A percentile compares a stretch with the other conserved stretches of the same genome.
Conservation (phyloP, 2,329 filamentous ascomycete genomes). For the Arthroderma sp. region DNA sequence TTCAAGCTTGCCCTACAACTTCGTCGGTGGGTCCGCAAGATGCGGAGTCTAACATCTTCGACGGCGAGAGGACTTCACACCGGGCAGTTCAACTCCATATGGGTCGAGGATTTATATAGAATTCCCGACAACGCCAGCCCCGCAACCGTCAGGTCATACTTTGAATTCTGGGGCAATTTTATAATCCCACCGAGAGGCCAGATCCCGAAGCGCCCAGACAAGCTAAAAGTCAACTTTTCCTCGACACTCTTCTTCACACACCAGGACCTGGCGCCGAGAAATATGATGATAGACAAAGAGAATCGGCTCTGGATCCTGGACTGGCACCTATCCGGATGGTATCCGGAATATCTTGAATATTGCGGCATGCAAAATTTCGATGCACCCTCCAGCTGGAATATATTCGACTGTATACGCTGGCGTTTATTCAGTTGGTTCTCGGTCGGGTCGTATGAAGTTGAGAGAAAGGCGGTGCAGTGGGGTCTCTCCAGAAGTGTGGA, state of each 20-base stretch:
- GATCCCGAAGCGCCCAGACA: not conserved
- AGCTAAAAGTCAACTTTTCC: conserved; percentile 10
- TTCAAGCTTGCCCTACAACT: conserved; percentile 14
- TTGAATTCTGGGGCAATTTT: conserved; percentile 14
- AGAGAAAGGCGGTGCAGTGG: too few relatives aligned
- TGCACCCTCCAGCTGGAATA: conserved; percentile 4
- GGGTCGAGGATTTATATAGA: conserved; percentile 14
- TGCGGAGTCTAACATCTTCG: conserved; percentile 12
- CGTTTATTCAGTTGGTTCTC: conserved; percentile 8
- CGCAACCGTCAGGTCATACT: conserved; percentile 10
- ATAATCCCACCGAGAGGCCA: conserved; percentile 3
- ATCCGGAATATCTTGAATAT: conserved; percentile 10
- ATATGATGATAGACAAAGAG: conserved; percentile 17
- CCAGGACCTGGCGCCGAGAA: conserved; percentile 21
- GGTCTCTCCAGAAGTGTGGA: too few relatives aligned
- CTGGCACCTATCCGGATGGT: conserved; percentile 9
- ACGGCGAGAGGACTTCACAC: conserved; percentile 12
- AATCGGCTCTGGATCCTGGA: conserved; percentile 8
- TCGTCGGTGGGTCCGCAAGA: conserved; percentile 10
- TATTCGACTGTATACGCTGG: conserved; percentile 3
- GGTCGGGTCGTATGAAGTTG: too few relatives aligned
- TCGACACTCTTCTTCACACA: conserved; percentile 19
- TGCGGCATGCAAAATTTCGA: conserved; percentile 9
- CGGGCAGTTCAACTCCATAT: conserved; percentile 11
- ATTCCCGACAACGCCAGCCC: conserved; percentile 11